Conservation (phyloP, 2,329 filamentous ascomycete species). For the Acrocalymma vagum region DNA sequence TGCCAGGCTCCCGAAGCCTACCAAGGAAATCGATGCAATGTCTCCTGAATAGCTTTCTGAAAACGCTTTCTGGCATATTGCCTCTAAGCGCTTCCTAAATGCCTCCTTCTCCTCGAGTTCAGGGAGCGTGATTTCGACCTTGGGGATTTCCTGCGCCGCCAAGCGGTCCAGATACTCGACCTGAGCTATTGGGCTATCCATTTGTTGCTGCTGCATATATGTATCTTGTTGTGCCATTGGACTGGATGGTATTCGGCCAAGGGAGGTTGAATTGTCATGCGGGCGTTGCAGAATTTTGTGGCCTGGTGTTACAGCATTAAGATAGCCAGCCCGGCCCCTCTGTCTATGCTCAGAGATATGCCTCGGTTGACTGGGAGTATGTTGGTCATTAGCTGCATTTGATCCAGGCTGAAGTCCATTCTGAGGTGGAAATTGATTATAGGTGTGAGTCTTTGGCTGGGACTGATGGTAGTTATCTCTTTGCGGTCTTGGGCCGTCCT, state of each 20-base stretch:
- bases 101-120: constrained; percentile 76
- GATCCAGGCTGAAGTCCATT: constrained; percentile 6
- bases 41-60: constrained; percentile 58
- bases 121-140: constrained; percentile 67
- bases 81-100: constrained; percentile 72
- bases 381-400: constrained; percentile 4
- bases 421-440: constrained; percentile 10
- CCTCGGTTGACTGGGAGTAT: constrained; percentile 6
- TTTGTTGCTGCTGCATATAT: constrained; percentile 23
- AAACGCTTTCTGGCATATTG: constrained; percentile 69
- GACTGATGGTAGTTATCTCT: constrained; percentile 19
- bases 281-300: constrained; percentile 33
- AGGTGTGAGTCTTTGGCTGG: constrained; percentile 4
- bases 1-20: constrained; percentile 82
- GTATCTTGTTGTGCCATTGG: constrained; percentile 9
- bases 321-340: too few relatives aligned
- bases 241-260: constrained; percentile 10
- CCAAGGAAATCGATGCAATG: constrained; percentile 67
- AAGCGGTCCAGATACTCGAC: constrained; percentile 53
- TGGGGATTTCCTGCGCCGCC: constrained; percentile 59
- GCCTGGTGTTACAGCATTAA: too few relatives aligned
- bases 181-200: constrained; percentile 44
- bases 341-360: background rate
- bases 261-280: constrained; percentile 12
- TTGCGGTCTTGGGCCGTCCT: too few relatives aligned